Evolutionary conservation across 73 alveolate genomes (phyloP).

Genomic region (Paramecium tetraurelia): DNA sequence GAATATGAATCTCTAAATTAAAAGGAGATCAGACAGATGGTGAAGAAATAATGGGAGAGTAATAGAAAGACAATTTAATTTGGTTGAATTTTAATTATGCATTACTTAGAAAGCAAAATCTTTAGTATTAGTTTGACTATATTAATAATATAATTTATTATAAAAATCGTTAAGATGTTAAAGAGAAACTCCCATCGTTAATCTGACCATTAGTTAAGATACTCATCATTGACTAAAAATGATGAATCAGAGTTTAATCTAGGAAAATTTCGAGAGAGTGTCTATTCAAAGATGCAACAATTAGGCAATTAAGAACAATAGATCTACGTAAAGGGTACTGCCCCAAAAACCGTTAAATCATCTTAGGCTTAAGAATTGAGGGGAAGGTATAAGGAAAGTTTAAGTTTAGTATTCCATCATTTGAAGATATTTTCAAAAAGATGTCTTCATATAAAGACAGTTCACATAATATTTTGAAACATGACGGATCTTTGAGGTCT

Average conservation of each 20-base stretch:
- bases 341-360: background rate
- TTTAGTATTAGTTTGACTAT: background rate
- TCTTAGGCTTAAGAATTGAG: background rate
- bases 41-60: background rate
- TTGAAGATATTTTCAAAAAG: constrained; percentile 13
- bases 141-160: background rate
- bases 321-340: background rate
- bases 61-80: background rate
- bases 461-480: background rate
- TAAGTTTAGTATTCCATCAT: constrained; percentile 22
- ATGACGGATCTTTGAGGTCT: background rate
- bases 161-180: constrained; percentile 11
- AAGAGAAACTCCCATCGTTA: background rate
- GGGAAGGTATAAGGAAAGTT: background rate
- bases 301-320: background rate
- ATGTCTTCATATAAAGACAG: background rate
- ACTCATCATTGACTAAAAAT: background rate
- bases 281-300: background rate
- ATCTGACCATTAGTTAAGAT: background rate
- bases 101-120: background rate
- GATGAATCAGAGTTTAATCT: constrained; percentile 37
- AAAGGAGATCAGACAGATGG: background rate
- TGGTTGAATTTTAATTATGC: background rate
- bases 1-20: background rate
- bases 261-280: constrained; percentile 35